Base-by-base conservation (phyloP, 2,329 filamentous ascomycete genomes). In the Emydomyces testavorans region DNA sequence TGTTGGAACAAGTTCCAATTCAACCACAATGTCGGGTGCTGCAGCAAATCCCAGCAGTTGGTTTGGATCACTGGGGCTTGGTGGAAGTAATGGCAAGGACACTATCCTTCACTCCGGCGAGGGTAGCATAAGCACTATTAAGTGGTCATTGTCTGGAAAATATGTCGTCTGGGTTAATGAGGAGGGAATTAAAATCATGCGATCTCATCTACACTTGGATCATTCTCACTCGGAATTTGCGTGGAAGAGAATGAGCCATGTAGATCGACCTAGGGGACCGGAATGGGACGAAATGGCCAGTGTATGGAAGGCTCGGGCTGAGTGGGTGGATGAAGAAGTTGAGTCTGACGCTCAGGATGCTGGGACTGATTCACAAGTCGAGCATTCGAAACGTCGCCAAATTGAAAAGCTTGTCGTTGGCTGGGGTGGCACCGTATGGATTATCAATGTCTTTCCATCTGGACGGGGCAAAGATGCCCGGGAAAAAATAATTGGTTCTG, bases 121-220 rank as follows among this genome's bases (percentile, higher is more conserved):
- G 68, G 92, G 92, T 2, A 79, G 80, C 1, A 92, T 98, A 53
- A 90, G 80, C 62, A 84, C 82, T 2, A 92, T 98, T 60, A 90
- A 93, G 64, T 98, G 90, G 88, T 96, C 90, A 0, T 64, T 90
- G 34, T 90, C 87, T 0, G 90, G 92, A 0, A 92, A 84, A 66
- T 96, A 89, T 60, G 84, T 95, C 1, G 85, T 82, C 0, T 98
- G 92, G 92, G 76, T 94, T 34, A 98, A 96, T 59, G 92, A 98
- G 65, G 83, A 93, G 59, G 92, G 92, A 3, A 93, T 96, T 62
- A 95, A 95, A 64, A 92, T 98, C 52, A 96, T 96, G 89, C 79
- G 92, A 31, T 87, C 87, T 3, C 86, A 92, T 61, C 62, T 93
- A 16, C 79, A 89, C 56, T 73, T 95, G 4, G 86, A 93, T 4